Evolutionary conservation across 768 basidiomycete species (phyloP).

Genomic region (Brasilioporus rufonigricans): DNA sequence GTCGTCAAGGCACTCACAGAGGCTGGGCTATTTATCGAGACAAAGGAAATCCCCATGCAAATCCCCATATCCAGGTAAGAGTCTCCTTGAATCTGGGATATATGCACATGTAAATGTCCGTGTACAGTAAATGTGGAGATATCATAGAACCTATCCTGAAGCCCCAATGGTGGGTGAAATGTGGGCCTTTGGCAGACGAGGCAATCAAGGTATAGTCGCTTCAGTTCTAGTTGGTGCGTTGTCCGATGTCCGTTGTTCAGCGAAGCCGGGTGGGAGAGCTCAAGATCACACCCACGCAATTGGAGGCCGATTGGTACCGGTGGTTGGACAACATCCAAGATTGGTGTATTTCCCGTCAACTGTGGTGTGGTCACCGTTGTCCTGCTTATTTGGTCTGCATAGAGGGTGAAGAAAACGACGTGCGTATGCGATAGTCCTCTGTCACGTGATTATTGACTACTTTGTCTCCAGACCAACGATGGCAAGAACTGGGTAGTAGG

Average conservation of each 20-base stretch:
- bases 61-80: conserved; percentile 89
- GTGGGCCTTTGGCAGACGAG: conserved; percentile 86
- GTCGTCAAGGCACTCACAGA: conserved; percentile 85
- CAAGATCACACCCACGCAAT: conserved; percentile 74
- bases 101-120: conserved; percentile 1
- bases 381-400: conserved; percentile 92
- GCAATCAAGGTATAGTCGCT: conserved; percentile 66
- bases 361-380: conserved; percentile 99
- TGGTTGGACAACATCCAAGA: conserved; percentile 97
- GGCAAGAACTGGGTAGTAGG: conserved; percentile 92
- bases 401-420: conserved; percentile 72
- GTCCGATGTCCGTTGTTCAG: conserved; percentile 37
- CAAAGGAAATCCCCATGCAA: conserved; percentile 96
- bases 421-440: conserved; percentile 28
- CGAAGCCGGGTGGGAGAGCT: conserved; percentile 89
- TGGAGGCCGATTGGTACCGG: conserved; percentile 92
- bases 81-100: conserved; percentile 2
- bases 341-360: conserved; percentile 98
- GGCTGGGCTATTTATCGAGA: conserved; percentile 81
- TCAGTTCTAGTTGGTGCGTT: not conserved
- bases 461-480: conserved; percentile 51
- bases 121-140: conserved; percentile 86
- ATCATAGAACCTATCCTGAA: conserved; percentile 93
- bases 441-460: not conserved
- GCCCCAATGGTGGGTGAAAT: conserved; percentile 99